These are phyloP conservation scores for Daldinia grandis DNA, from an alignment of 495 filamentous ascomycete genomes.

Conservation along the genomic window DNA sequence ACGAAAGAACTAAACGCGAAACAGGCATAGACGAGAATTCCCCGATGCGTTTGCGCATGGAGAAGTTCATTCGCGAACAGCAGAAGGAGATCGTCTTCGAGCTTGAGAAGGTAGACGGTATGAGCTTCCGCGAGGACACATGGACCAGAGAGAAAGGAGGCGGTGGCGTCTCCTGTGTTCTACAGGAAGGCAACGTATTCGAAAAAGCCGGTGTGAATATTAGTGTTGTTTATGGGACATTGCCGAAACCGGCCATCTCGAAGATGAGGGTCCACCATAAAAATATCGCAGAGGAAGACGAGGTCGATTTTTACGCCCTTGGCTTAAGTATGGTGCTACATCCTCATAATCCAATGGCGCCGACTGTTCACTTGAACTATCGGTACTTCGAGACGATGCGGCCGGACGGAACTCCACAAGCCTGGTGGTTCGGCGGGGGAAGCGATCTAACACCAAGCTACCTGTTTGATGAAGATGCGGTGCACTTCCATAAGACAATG, in stretches of 20 bases:
- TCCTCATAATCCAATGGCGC: conserved; percentile 93
- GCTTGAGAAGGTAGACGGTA: conserved; percentile 83
- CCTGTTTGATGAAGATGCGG: conserved; percentile 94
- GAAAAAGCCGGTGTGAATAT: conserved; percentile 98
- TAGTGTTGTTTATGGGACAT: conserved; percentile 90
- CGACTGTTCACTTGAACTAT: conserved; percentile 98
- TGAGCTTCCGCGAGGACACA: conserved; percentile 79
- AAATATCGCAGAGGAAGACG: conserved; percentile 71
- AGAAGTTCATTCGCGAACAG: conserved; percentile 90
- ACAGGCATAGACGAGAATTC: conserved; percentile 72
- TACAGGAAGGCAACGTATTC: conserved; percentile 96
- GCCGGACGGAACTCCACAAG: conserved; percentile 72
- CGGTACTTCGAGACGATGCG: conserved; percentile 97
- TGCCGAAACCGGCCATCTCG: conserved; percentile 85
- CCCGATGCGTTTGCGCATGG: conserved; percentile 98
- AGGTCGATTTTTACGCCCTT: conserved; percentile 93
- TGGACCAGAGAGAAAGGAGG: conserved; percentile 88
- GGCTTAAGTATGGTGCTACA: conserved; percentile 93
- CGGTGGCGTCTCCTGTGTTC: conserved; percentile 86
- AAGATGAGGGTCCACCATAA: conserved; percentile 98
- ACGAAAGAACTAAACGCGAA: conserved; percentile 71
- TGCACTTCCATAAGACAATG: conserved; percentile 94
- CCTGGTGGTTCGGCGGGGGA: conserved; percentile 98
- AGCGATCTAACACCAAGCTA: conserved; percentile 94
- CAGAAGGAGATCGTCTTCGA: conserved; percentile 85